Conservation (phyloP, 805 yeast genomes). For the Starmerella gropengiesseri region DNA sequence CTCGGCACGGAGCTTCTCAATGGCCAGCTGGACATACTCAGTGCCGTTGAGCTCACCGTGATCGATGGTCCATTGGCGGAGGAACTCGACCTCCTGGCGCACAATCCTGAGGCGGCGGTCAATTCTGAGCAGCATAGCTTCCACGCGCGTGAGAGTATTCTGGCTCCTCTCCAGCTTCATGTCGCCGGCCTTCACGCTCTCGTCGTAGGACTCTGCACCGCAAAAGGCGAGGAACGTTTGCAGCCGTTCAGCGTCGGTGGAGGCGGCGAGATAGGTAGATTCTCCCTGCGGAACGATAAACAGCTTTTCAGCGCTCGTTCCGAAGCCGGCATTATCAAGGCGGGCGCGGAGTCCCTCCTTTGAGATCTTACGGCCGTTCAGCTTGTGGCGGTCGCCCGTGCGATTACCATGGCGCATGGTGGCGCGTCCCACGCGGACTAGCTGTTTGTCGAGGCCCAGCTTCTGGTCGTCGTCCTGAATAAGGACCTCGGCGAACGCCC, state of each 20-base stretch:
- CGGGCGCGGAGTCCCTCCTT: conserved; percentile 70
- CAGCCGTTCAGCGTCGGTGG: conserved; percentile 74
- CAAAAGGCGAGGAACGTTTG: conserved; percentile 79
- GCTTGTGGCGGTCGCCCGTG: conserved; percentile 47
- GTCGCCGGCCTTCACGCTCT: conserved; percentile 62
- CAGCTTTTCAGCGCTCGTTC: conserved; percentile 78
- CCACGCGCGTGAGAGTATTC: conserved; percentile 59
- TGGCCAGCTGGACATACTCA: conserved; percentile 65
- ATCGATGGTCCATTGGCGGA: conserved; percentile 54
- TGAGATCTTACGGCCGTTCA: conserved; percentile 70
- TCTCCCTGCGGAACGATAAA: conserved; percentile 96
- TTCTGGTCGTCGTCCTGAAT: conserved; percentile 73
- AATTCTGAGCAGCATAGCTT: conserved; percentile 58
- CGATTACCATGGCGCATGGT: conserved; percentile 69
- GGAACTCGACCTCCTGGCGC: conserved; percentile 66
- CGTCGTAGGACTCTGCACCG: conserved; percentile 86
- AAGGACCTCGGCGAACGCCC: conserved; percentile 77
- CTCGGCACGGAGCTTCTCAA: conserved; percentile 37
- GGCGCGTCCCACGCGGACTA: conserved; percentile 70
- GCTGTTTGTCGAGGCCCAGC: conserved; percentile 57
- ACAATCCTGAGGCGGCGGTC: conserved; percentile 65
- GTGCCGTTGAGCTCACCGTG: conserved; percentile 58
- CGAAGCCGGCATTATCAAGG: conserved; percentile 81
- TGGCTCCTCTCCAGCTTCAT: conserved; percentile 65
- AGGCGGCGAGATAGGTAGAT: conserved; percentile 77